phyloP scores from a whole-genome alignment of 768 basidiomycete genomes.

The Serendipita sp. region DNA sequence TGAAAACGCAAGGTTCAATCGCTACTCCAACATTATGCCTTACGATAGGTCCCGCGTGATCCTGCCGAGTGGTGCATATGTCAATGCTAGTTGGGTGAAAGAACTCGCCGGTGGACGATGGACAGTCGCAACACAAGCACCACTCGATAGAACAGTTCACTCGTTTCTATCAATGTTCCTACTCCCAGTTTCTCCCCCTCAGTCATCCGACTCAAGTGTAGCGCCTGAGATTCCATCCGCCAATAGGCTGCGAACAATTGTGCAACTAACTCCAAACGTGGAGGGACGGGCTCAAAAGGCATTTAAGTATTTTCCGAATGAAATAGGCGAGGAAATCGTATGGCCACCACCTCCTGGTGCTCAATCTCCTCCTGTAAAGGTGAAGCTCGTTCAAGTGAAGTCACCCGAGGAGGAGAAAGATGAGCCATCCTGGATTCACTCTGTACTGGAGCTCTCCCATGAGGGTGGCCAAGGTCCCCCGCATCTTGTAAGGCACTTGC shows the following conservation, averaged over 20 bases:
- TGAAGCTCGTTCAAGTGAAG: conserved; percentile 31
- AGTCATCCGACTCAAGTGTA: conserved; percentile 8
- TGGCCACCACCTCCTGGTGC: conserved; percentile 28
- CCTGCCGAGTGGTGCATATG: conserved; percentile 39
- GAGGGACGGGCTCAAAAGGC: conserved; percentile 61
- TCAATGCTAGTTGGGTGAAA: conserved; percentile 78
- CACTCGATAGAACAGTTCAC: conserved; percentile 50
- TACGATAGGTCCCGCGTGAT: conserved; percentile 69
- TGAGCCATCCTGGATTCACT: not conserved
- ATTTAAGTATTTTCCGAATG: conserved; percentile 54
- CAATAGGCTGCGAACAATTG: conserved; percentile 51
- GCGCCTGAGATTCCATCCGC: conserved; percentile 12
- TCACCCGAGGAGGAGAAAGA: not conserved
- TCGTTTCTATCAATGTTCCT: conserved; percentile 58
- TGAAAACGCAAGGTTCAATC: conserved; percentile 36
- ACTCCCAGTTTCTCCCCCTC: conserved; percentile 26
- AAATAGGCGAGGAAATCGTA: conserved; percentile 36
- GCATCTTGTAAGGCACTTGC: not conserved
- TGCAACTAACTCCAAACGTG: conserved; percentile 62
- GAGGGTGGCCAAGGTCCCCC: not conserved
- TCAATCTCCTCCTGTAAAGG: conserved; percentile 30
- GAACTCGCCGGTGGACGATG: conserved; percentile 55
- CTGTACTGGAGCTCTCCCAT: not conserved
- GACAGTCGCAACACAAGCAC: conserved; percentile 82
- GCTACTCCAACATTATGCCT: conserved; percentile 57